A percentile compares a stretch with the other conserved stretches of the same genome.
Evolutionary conservation across 768 basidiomycete species (phyloP).

Genomic region (Rhizopogon vinicolor): DNA sequence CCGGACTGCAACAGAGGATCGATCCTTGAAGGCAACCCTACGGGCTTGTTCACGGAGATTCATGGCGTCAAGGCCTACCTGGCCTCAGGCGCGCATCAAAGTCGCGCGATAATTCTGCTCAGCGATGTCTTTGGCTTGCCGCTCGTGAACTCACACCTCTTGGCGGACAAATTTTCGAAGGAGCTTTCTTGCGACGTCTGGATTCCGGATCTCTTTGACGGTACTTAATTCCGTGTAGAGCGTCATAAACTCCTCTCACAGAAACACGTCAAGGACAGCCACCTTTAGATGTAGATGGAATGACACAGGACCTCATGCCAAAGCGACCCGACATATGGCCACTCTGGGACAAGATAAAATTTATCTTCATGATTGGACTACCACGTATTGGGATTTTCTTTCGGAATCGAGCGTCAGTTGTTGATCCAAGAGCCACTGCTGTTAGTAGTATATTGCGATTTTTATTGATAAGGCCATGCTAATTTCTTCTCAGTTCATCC

Average conservation of each 20-base stretch:
- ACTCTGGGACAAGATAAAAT: conserved; percentile 11
- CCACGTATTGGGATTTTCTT: conserved; percentile 15
- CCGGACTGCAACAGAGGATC: conserved; percentile 37
- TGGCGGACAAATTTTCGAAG: conserved; percentile 50
- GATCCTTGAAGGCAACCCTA: conserved; percentile 41
- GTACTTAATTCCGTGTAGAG: conserved; percentile 23
- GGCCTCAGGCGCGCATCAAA: conserved; percentile 13
- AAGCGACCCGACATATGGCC: conserved; percentile 24
- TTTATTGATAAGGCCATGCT: not conserved
- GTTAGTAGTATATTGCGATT: conserved; percentile 12
- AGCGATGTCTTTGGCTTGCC: conserved; percentile 56
- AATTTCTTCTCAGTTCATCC: conserved; percentile 26
- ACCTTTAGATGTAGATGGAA: conserved; percentile 15
- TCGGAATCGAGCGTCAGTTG: conserved; percentile 21
- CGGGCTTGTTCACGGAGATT: conserved; percentile 30
- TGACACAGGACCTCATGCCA: conserved; percentile 23
- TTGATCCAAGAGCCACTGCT: conserved; percentile 18
- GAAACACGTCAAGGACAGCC: conserved; percentile 21
- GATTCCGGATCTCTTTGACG: conserved; percentile 58
- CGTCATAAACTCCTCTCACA: not conserved
- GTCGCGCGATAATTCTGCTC: conserved; percentile 42
- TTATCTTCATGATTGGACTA: conserved; percentile 13
- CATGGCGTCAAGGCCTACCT: conserved; percentile 39
- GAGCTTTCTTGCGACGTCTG: conserved; percentile 54
- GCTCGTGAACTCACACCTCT: conserved; percentile 48